phyloP scores from a whole-genome alignment of 495 filamentous ascomycete genomes.

The Wilcoxina mikolae region DNA sequence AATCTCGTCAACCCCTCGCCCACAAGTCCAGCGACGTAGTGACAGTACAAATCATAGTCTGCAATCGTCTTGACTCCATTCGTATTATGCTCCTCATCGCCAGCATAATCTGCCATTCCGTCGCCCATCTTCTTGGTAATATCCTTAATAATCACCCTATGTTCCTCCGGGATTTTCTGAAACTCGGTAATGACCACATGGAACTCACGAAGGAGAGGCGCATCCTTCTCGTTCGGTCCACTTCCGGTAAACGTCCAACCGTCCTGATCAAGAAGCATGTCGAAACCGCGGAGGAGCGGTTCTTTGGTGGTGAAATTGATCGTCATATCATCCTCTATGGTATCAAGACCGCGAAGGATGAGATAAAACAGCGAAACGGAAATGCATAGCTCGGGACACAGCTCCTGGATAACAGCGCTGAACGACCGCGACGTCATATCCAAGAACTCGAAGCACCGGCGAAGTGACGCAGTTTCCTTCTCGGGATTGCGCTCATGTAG shows the following conservation, averaged over 20 bases:
- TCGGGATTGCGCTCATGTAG: conserved; percentile 66
- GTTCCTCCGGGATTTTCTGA: conserved; percentile 72
- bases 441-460: conserved; percentile 71
- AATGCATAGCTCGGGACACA: conserved; percentile 83
- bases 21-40: conserved; percentile 93
- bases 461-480: conserved; percentile 58
- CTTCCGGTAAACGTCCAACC: conserved; percentile 82
- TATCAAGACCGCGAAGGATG: conserved; percentile 77
- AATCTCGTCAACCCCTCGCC: conserved; percentile 84
- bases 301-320: conserved; percentile 68
- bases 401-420: conserved; percentile 80
- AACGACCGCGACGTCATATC: conserved; percentile 87
- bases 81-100: conserved; percentile 61
- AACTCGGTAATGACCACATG: conserved; percentile 73
- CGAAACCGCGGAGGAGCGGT: conserved; percentile 68
- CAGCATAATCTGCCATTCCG: conserved; percentile 90
- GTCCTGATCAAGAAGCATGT: conserved; percentile 58
- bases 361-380: conserved; percentile 91
- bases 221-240: conserved; percentile 85
- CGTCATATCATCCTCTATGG: conserved; percentile 97
- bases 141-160: conserved; percentile 78
- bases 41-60: conserved; percentile 92
- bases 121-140: conserved; percentile 93
- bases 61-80: conserved; percentile 67
- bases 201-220: conserved; percentile 82